Evolutionary conservation across 176 grass and related monocot genomes (phyloP).

Genomic region (Secale cereale): DNA sequence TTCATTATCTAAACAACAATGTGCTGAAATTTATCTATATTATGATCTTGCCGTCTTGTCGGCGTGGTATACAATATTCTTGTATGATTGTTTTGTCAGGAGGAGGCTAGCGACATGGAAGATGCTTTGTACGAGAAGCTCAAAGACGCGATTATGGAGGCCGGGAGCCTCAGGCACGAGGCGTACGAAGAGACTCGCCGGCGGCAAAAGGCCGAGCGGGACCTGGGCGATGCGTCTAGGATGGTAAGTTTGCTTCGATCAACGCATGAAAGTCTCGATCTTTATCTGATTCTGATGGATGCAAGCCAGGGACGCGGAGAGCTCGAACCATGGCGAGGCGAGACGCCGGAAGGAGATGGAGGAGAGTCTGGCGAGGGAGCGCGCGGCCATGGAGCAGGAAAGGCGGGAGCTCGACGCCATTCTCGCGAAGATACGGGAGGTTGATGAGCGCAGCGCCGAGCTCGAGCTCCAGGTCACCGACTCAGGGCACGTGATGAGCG

Average conservation of each 20-base stretch:
- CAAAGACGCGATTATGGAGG: slow-evolving; percentile 43
- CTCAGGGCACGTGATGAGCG: slow-evolving; percentile 32
- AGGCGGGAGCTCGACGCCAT: slow-evolving; percentile 43
- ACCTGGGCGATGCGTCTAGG: slow-evolving; percentile 40
- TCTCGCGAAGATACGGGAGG: slow-evolving; percentile 34
- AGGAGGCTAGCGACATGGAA: slow-evolving; percentile 17
- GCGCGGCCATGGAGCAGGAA: slow-evolving; percentile 38
- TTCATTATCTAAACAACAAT: not conserved
- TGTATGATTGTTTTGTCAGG: slow-evolving; percentile 13
- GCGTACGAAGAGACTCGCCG: slow-evolving; percentile 55
- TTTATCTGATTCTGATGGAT: not conserved
- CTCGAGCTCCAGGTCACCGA: slow-evolving; percentile 26
- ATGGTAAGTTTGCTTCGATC: slow-evolving; percentile 22
- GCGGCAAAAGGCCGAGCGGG: slow-evolving; percentile 68
- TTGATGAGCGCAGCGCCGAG: slow-evolving; percentile 26
- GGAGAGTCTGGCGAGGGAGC: slow-evolving; percentile 49
- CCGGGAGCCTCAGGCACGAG: slow-evolving; percentile 44
- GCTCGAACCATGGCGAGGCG: slow-evolving; percentile 33
- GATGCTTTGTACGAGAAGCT: slow-evolving; percentile 39
- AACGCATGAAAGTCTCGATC: not conserved
- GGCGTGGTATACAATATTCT: too few relatives aligned
- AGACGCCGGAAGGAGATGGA: slow-evolving; percentile 50
- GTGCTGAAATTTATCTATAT: not conserved
- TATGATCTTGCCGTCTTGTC: too few relatives aligned
- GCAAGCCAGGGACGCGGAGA: slow-evolving; percentile 51